Evolutionary conservation across 225 moss, liverwort and hornwort species (phyloP), one percentile per base, ranked within the genome.

Genomic region (Polytrichum commune): DNA sequence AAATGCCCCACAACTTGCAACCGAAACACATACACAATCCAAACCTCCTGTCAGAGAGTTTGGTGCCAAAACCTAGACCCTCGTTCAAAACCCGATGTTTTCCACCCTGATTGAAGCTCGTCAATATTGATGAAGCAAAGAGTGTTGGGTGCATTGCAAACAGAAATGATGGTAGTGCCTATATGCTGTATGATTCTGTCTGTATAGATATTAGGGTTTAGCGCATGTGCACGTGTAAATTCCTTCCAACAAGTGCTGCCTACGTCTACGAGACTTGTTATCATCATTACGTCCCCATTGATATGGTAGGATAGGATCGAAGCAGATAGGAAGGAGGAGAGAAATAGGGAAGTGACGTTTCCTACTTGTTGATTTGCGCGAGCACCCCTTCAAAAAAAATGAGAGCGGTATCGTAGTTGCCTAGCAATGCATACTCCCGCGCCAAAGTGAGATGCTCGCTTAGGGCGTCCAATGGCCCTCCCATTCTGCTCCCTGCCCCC

Each of bases 351-450:
- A 57, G 25, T 26, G 65, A 67, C 24, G 20, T 73, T 57, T 57
- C 78, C 23, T 86, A 93, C 96, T 95, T 99, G 77, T 91, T 99
- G 79, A 99, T 99, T 82, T 90, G 98, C 58, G 98, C 91, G 69
- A 99, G 80, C 25, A 99, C 98, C 27, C 98, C 98, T 78, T 99
- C 98, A 72, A 95, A 99, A 62, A 99, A 99, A 25, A 99, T 95
- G 69, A 99, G 91, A 54, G 98, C 93, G 0, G 98, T 99, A 80
- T 95, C 98, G 72, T 99, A 99, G 91, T 90, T 99, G 6, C 98
- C 98, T 53, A 99, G 85, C 91, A 99, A 76, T 19, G 98, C 98
- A 69, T 99, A 95, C 91, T 99, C 98, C 68, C 98, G 81, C 65
- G 98, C 98, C 77, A 95, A 85, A 26, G 98, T 99, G 60, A 99